A percentile compares a stretch with the other conserved stretches of the same genome.
phyloP scores from a whole-genome alignment of 306 rosid species.

The Hylodesmum podocarpum region DNA sequence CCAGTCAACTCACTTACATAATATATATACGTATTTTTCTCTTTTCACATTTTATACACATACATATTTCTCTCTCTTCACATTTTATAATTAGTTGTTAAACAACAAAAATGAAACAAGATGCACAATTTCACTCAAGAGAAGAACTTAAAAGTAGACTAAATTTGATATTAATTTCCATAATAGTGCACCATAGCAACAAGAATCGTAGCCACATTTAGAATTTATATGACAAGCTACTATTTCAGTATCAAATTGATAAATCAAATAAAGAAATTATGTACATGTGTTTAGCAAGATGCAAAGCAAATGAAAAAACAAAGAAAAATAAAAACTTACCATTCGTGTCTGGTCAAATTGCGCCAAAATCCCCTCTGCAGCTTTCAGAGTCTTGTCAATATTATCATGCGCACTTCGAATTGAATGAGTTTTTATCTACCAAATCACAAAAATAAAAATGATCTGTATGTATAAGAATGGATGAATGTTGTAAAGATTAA shows the following conservation, averaged over 20 bases:
- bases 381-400: constrained; percentile 77
- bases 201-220: neutral
- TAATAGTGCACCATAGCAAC: neutral
- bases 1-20: too few relatives aligned
- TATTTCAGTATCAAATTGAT: neutral
- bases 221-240: neutral
- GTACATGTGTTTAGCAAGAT: neutral
- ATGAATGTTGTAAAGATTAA: too few relatives aligned
- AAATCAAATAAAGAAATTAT: neutral
- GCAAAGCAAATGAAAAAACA: neutral
- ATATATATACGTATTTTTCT: too few relatives aligned
- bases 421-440: constrained; percentile 84
- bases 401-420: constrained; percentile 91
- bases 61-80: too few relatives aligned
- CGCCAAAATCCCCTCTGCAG: constrained; percentile 68
- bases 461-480: too few relatives aligned
- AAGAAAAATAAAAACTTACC: constrained; percentile 45
- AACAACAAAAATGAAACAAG: neutral
- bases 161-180: neutral
- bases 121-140: neutral
- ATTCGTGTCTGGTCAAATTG: constrained; percentile 83
- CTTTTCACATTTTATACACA: too few relatives aligned
- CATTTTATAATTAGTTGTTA: too few relatives aligned
- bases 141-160: neutral
- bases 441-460: constrained; percentile 6